phyloP scores from a whole-genome alignment of 2,329 filamentous ascomycete genomes.

The Fusarium sp. region DNA sequence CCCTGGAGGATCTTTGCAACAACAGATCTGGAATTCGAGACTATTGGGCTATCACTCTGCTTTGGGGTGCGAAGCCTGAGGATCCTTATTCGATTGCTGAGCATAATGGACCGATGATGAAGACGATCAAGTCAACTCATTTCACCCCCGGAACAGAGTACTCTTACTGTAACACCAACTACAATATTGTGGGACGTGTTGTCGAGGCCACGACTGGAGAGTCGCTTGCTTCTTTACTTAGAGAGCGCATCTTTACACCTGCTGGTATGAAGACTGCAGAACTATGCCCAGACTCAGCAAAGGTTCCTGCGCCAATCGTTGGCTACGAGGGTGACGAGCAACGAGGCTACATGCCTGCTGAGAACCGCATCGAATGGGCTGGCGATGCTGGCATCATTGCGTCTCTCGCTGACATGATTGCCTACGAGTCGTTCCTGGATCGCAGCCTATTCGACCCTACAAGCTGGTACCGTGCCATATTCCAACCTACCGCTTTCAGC shows the following conservation, averaged over 20 bases:
- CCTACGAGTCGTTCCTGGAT: constrained; percentile 32
- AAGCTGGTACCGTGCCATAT: constrained; percentile 31
- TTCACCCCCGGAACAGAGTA: constrained; percentile 33
- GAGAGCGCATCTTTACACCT: constrained; percentile 30
- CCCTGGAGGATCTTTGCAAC: constrained; percentile 28
- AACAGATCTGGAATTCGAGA: constrained; percentile 37
- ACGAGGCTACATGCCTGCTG: constrained; percentile 23
- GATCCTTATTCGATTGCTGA: constrained; percentile 27
- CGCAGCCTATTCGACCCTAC: constrained; percentile 19
- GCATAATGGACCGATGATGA: constrained; percentile 20
- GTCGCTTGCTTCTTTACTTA: constrained; percentile 19
- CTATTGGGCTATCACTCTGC: constrained; percentile 34
- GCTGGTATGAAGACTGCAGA: constrained; percentile 33
- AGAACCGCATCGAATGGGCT: constrained; percentile 34
- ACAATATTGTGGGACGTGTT: constrained; percentile 30
- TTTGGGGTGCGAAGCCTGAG: constrained; percentile 35
- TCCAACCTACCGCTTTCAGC: constrained; percentile 23
- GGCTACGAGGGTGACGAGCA: constrained; percentile 34
- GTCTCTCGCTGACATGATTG: constrained; percentile 30
- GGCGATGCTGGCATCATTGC: constrained; percentile 37
- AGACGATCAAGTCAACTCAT: constrained; percentile 26
- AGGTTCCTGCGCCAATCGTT: constrained; percentile 23
- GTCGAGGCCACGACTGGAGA: constrained; percentile 25
- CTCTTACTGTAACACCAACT: constrained; percentile 39
- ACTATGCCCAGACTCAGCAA: constrained; percentile 28